Percentiles rank a stretch among this genome's conserved stretches.
phyloP scores from a whole-genome alignment of 1,284 basidiomycete species.

The Malassezia obtusa region DNA sequence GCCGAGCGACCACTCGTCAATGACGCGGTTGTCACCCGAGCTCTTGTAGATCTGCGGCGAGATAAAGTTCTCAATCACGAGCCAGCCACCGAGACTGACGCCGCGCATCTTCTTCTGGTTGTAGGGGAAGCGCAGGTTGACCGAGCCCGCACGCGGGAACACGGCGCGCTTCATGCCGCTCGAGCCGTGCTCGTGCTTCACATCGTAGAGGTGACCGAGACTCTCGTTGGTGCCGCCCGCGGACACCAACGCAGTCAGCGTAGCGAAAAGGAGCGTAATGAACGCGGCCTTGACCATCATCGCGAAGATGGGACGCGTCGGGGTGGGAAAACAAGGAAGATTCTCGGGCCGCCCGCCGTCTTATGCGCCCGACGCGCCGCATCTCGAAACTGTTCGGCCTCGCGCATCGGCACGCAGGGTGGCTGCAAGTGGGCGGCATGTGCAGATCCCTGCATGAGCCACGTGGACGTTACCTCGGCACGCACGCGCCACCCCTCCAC shows the following conservation, averaged over 20 bases:
- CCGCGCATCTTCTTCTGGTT: slow-evolving; percentile 29
- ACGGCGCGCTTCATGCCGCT: neutral
- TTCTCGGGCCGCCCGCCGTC: too few species aligned
- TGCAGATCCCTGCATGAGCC: neutral
- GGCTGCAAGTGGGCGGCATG: neutral
- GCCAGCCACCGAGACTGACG: slow-evolving; percentile 44
- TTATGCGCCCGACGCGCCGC: neutral
- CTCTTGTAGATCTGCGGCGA: slow-evolving; percentile 52
- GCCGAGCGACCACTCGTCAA: slow-evolving; percentile 81
- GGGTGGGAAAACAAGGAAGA: too few species aligned
- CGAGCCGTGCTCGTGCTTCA: neutral
- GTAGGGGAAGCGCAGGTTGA: slow-evolving; percentile 24
- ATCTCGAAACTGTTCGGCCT: too few species aligned
- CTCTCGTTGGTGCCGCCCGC: neutral
- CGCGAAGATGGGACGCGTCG: too few species aligned
- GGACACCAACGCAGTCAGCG: neutral
- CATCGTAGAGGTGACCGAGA: neutral
- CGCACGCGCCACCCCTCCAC: neutral
- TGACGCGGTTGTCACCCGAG: slow-evolving; percentile 32
- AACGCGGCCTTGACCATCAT: neutral
- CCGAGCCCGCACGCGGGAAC: slow-evolving; percentile 1
- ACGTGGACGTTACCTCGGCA: neutral
- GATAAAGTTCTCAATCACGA: slow-evolving; percentile 40
- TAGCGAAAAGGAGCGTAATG: neutral
- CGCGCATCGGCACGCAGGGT: neutral